phyloP scores from a whole-genome alignment of 1,284 basidiomycete species.

The Cutaneotrichosporon dermatis region DNA sequence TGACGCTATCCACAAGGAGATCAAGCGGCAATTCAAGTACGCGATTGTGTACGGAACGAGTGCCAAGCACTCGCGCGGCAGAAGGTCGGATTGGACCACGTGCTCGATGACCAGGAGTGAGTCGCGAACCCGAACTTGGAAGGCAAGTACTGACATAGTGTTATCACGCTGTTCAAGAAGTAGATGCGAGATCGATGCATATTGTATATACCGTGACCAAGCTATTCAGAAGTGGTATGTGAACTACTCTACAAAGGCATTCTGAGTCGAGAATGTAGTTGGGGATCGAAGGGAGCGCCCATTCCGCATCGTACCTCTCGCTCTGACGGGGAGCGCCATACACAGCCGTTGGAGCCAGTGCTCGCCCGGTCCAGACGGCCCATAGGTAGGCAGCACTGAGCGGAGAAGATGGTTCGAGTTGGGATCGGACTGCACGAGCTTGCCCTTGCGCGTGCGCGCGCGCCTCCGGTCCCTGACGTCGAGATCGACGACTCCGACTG shows the following conservation, averaged over 20 bases:
- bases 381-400: slow-evolving; percentile 60
- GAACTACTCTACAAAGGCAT: too few relatives aligned
- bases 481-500: slow-evolving; percentile 58
- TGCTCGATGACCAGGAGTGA: slow-evolving; percentile 78
- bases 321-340: slow-evolving; percentile 57
- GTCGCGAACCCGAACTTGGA: too few relatives aligned
- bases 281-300: slow-evolving; percentile 35
- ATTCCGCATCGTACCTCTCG: slow-evolving; percentile 28
- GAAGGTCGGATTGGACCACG: slow-evolving; percentile 87
- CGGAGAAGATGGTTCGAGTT: slow-evolving; percentile 72
- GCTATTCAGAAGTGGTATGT: too few relatives aligned
- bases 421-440: slow-evolving; percentile 63
- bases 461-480: too few relatives aligned
- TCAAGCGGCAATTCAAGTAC: slow-evolving; percentile 46
- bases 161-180: slow-evolving; percentile 19
- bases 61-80: slow-evolving; percentile 96
- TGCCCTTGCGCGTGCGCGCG: slow-evolving; percentile 31
- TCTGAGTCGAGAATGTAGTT: too few relatives aligned
- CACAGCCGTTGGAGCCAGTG: slow-evolving; percentile 66
- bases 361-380: slow-evolving; percentile 52
- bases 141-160: slow-evolving; percentile 10
- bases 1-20: slow-evolving; percentile 54
- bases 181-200: slow-evolving; percentile 6
- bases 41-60: slow-evolving; percentile 90
- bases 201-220: neutral